Percentiles rank a stretch among this genome's conserved stretches.
Conservation (phyloP, 2,329 filamentous ascomycete species). For the Calonectria pseudoreteaudii region DNA sequence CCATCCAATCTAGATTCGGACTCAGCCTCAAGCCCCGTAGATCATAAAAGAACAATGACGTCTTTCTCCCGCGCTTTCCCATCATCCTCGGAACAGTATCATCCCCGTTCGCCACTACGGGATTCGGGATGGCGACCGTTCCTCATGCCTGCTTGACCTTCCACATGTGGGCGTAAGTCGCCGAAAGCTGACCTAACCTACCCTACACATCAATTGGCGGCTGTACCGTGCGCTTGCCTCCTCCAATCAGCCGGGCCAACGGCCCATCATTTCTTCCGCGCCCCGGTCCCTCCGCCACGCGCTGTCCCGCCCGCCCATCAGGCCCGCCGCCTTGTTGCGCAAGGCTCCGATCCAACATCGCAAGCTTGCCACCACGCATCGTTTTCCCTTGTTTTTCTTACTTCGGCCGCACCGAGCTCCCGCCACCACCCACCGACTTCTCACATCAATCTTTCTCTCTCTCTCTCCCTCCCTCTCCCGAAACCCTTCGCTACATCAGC, state of each 20-base stretch:
- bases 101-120: background rate
- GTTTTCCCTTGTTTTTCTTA: background rate
- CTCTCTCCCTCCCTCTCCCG: background rate
- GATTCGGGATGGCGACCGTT: background rate
- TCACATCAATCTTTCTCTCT: background rate
- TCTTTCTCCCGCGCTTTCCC: background rate
- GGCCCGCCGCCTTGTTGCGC: slow-evolving; percentile 27
- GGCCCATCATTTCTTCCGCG: slow-evolving; percentile 31
- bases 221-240: background rate
- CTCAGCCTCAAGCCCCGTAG: background rate
- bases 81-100: background rate
- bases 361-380: background rate
- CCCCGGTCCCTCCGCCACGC: slow-evolving; percentile 13
- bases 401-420: background rate
- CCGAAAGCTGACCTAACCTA: slow-evolving; percentile 1
- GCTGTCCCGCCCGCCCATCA: background rate
- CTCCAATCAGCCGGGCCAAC: background rate
- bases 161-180: background rate
- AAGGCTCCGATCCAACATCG: slow-evolving; percentile 29
- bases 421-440: background rate
- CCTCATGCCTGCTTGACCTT: background rate
- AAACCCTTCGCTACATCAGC: background rate
- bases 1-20: background rate
- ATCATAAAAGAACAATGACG: background rate
- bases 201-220: slow-evolving; percentile 12